Evolutionary conservation across 345 rosid genomes (phyloP).

Genomic region (Acer saccharum): DNA sequence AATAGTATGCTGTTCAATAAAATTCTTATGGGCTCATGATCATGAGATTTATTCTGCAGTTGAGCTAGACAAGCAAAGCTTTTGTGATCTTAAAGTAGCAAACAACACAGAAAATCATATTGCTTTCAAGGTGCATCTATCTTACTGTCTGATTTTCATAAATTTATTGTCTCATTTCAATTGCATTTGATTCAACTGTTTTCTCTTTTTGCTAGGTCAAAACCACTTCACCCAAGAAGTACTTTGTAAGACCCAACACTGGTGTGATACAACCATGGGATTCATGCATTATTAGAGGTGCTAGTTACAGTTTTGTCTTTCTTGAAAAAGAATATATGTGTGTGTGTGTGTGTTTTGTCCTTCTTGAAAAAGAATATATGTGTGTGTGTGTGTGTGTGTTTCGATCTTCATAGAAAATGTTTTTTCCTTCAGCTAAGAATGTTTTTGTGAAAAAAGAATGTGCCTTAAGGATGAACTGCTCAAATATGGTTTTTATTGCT

Average conservation of each 20-base stretch:
- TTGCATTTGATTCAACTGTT: slow-evolving; percentile 11
- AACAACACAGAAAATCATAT: slow-evolving; percentile 64
- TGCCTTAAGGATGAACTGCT: background rate
- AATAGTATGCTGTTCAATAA: background rate
- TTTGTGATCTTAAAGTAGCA: slow-evolving; percentile 58
- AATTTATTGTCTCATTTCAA: slow-evolving; percentile 7
- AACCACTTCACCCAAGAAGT: slow-evolving; percentile 97
- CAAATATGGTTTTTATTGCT: background rate
- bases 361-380: background rate
- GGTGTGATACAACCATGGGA: slow-evolving; percentile 85
- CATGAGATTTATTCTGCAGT: slow-evolving; percentile 36
- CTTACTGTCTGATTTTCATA: background rate
- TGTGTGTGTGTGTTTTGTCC: too few species aligned
- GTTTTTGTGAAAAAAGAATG: background rate
- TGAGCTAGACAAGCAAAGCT: slow-evolving; percentile 57
- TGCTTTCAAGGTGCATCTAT: slow-evolving; percentile 56
- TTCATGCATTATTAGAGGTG: slow-evolving; percentile 74
- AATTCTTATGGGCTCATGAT: slow-evolving; percentile 22
- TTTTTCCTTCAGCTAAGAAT: background rate
- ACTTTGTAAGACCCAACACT: slow-evolving; percentile 94
- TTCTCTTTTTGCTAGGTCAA: slow-evolving; percentile 60
- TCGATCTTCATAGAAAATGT: background rate
- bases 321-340: background rate
- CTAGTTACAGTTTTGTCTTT: slow-evolving; percentile 14
- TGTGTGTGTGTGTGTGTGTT: background rate